phyloP scores from a whole-genome alignment of 2,329 filamentous ascomycete genomes.

The Phoma sp. region DNA sequence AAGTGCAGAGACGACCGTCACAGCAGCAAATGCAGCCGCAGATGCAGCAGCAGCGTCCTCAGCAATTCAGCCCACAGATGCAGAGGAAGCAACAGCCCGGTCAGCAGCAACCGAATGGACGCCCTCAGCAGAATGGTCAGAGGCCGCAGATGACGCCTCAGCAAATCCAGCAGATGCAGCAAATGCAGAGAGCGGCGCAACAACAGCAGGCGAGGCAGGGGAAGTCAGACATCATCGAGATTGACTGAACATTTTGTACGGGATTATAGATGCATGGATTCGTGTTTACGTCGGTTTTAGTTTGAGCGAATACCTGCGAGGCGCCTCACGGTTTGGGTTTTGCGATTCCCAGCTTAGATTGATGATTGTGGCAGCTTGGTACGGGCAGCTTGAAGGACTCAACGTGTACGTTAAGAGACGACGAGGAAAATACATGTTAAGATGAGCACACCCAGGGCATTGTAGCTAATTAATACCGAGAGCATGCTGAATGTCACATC shows the following conservation, averaged over 20 bases:
- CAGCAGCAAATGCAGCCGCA: constrained; percentile 18
- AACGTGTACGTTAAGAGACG: background rate
- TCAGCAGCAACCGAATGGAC: constrained; percentile 4
- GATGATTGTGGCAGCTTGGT: background rate
- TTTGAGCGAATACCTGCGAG: background rate
- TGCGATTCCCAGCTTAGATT: background rate
- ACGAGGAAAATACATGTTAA: too few relatives aligned
- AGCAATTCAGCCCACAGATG: constrained; percentile 21
- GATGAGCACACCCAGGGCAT: too few relatives aligned
- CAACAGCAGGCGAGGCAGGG: constrained; percentile 4
- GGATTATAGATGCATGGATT: background rate
- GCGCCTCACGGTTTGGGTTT: background rate
- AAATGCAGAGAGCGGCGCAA: constrained; percentile 11
- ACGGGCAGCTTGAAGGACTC: background rate
- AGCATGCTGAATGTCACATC: too few relatives aligned
- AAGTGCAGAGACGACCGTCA: constrained; percentile 16
- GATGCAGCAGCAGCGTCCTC: constrained; percentile 17
- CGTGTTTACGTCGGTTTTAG: background rate
- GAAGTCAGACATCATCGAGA: constrained; percentile 29
- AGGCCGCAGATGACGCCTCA: constrained; percentile 6
- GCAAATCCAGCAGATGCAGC: constrained; percentile 15
- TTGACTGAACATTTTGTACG: constrained; percentile 23
- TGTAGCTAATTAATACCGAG: too few relatives aligned
- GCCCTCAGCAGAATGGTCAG: constrained; percentile 6
- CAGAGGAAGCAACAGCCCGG: constrained; percentile 7